These are phyloP conservation scores for Kodamaea kaohsiungensis DNA, from an alignment of 805 yeast genomes.

Conservation along the genomic window DNA sequence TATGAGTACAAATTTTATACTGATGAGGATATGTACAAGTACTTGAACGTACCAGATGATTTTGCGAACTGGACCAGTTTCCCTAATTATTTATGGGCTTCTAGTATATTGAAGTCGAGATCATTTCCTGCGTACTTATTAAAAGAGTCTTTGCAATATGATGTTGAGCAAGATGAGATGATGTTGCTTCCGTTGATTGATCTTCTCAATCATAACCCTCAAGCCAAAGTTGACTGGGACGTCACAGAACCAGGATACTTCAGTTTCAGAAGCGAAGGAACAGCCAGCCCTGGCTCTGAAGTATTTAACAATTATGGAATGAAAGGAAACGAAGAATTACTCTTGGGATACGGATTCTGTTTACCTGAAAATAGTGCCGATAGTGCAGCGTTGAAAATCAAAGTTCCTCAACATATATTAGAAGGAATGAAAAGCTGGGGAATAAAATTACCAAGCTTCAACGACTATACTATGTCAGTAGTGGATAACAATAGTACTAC, in stretches of 20 bases:
- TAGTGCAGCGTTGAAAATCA: conserved; percentile 57
- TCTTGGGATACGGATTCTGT: conserved; percentile 82
- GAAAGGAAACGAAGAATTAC: conserved; percentile 80
- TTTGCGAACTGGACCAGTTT: conserved; percentile 60
- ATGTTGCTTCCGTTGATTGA: conserved; percentile 81
- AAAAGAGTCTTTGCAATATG: conserved; percentile 30
- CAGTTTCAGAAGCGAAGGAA: conserved; percentile 43
- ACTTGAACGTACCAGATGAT: conserved; percentile 18
- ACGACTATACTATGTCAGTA: conserved; percentile 42
- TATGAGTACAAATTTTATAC: conserved; percentile 43
- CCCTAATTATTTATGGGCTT: conserved; percentile 74
- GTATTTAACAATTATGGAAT: conserved; percentile 84
- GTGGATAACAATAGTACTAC: conserved; percentile 10
- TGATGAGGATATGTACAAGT: conserved; percentile 36
- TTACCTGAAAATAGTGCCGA: conserved; percentile 59
- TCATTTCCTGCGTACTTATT: conserved; percentile 77
- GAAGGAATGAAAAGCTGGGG: conserved; percentile 36
- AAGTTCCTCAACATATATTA: conserved; percentile 41
- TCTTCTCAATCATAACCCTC: conserved; percentile 69
- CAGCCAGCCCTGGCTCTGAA: conserved; percentile 29
- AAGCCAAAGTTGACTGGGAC: conserved; percentile 65
- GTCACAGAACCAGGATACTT: conserved; percentile 27
- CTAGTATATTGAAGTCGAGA: conserved; percentile 68
- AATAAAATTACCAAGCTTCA: conserved; percentile 35
- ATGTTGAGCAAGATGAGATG: conserved; percentile 46